phyloP scores from a whole-genome alignment of 2,329 filamentous ascomycete genomes.

The Alternaria brassicae region DNA sequence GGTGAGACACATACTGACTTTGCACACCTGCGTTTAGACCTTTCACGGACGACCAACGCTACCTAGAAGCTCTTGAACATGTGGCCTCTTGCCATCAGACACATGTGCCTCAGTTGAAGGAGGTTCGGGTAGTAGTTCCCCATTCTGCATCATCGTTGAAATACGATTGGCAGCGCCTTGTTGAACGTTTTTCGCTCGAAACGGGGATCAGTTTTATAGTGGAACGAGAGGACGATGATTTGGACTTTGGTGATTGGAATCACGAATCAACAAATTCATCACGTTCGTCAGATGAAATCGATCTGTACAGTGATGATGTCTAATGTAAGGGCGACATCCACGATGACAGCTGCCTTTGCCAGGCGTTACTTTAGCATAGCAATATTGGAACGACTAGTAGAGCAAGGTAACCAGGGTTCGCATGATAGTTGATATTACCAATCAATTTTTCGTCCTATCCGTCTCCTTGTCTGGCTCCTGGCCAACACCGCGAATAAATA shows the following conservation, averaged over 20 bases:
- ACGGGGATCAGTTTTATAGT: conserved; percentile 15
- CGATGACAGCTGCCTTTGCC: background rate
- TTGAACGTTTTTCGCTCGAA: conserved; percentile 5
- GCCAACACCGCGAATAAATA: background rate
- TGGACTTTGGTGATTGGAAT: conserved; percentile 8
- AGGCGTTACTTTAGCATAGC: background rate
- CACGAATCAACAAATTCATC: conserved; percentile 16
- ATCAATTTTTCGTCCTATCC: background rate
- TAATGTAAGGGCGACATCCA: background rate
- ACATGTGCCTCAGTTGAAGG: conserved; percentile 13
- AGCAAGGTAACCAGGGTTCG: background rate
- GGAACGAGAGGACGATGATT: conserved; percentile 5
- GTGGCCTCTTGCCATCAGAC: conserved; percentile 14
- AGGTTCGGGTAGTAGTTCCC: conserved; percentile 14
- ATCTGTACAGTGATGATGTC: conserved; percentile 20
- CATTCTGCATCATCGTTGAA: conserved; percentile 1
- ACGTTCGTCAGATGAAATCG: conserved; percentile 22
- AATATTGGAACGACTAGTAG: background rate
- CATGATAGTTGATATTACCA: background rate
- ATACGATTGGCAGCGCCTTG: conserved; percentile 23
- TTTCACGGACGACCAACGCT: conserved; percentile 8
- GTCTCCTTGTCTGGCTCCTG: background rate
- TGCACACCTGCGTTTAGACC: too few relatives aligned
- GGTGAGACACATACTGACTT: too few relatives aligned
- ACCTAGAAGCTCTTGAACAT: conserved; percentile 21